Percentiles rank a stretch among this genome's conserved stretches.
Conservation (phyloP, 2,329 filamentous ascomycete genomes). For the Boeremia lycopersici region DNA sequence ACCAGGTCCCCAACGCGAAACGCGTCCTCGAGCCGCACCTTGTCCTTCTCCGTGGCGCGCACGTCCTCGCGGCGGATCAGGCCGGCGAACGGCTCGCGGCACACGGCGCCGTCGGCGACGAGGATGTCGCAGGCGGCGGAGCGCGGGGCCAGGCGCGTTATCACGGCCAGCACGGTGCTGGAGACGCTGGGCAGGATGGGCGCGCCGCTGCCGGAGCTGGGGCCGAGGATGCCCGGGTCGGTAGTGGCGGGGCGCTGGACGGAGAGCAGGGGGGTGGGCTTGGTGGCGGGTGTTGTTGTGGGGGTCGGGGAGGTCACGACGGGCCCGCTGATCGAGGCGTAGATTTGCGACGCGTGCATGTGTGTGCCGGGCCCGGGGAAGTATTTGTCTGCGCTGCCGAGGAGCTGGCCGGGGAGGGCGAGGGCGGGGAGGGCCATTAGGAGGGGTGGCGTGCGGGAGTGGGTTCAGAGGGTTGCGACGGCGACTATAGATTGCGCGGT, state of each 20-base stretch:
- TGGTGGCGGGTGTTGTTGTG: slow-evolving; percentile 59
- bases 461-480: background rate
- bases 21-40: slow-evolving; percentile 86
- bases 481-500: too few relatives aligned
- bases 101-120: slow-evolving; percentile 70
- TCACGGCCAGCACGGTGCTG: slow-evolving; percentile 79
- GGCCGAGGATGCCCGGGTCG: slow-evolving; percentile 28
- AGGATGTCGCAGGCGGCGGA: slow-evolving; percentile 88
- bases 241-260: slow-evolving; percentile 34
- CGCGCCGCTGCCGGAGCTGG: slow-evolving; percentile 53
- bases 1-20: slow-evolving; percentile 95
- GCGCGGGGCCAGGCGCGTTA: slow-evolving; percentile 82
- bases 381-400: slow-evolving; percentile 72
- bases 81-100: slow-evolving; percentile 82
- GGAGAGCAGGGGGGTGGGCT: slow-evolving; percentile 44
- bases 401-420: slow-evolving; percentile 80
- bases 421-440: slow-evolving; percentile 52
- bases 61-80: slow-evolving; percentile 90
- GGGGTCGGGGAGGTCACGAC: slow-evolving; percentile 58
- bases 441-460: too few relatives aligned
- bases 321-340: slow-evolving; percentile 80
- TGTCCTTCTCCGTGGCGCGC: slow-evolving; percentile 92
- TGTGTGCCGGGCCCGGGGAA: slow-evolving; percentile 83
- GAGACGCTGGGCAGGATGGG: slow-evolving; percentile 83
- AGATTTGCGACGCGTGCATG: slow-evolving; percentile 74